Base-by-base conservation (phyloP, 2,329 filamentous ascomycete genomes). In the Oidium heveae region DNA sequence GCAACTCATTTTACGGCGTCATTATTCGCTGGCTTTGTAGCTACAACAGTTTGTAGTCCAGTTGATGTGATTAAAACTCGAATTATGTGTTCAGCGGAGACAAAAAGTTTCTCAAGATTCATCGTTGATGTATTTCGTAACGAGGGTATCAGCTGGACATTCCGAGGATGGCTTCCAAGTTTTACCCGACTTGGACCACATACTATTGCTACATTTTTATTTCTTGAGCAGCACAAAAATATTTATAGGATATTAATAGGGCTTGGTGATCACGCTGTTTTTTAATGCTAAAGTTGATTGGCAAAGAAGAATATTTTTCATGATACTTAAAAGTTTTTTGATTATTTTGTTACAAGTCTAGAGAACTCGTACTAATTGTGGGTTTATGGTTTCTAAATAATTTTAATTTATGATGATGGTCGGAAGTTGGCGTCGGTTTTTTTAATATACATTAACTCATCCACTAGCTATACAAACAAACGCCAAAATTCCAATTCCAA, bases 21-120 rank as follows among this genome's bases (percentile, higher is more conserved):
- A 0, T 79, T 91, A 61, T 68, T 88, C 57, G 85, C 85, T 0
- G 86, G 86, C 10, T 79, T 93, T 57, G 81, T 87, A 7, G 86
- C 86, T 4, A 89, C 86, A 0, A 91, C 86, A 0, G 76, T 89
- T 13, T 91, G 84, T 60, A 86, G 80, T 56, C 86, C 86, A 0
- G 80, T 93, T 53, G 86, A 93, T 66, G 86, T 94, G 33, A 80
- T 94, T 69, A 93, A 93, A 73, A 94, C 86, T 10, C 74, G 84
- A 24, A 77, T 93, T 62, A 94, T 94, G 86, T 83, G 80, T 58
- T 75, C 80, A 2, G 66, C 70, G 34, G 73, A 75, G 58, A 68
- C 67, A 37, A 63, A 75, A 59, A 71, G 74, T 28, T 68, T 91
- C 33, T 59, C 75, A 2, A 70, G 70, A 55, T 66, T 87, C 22